Base-by-base conservation (phyloP, 306 rosid genomes). In the Sesbania bispinosa region DNA sequence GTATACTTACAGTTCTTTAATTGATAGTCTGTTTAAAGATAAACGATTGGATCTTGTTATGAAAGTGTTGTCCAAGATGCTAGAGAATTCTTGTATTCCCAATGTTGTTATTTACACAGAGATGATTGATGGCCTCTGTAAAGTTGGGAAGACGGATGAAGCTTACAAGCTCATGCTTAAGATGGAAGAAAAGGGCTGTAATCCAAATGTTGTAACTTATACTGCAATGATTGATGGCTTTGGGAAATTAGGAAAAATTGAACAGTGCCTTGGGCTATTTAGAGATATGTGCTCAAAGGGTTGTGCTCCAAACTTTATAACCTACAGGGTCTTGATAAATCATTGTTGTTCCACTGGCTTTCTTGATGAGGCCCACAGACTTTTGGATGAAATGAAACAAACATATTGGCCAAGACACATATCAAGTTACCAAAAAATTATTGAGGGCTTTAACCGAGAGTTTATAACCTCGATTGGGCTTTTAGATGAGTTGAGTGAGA, bases 151-250 rank as follows among this genome's bases (percentile, higher is more conserved):
- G 81, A 81, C 84, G 7, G 87, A 84, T 71, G 97, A 88, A 78
- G 96, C 97, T 54, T 85, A 88, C 85, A 85, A 85, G 82, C 88
- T 88, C 78, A 78, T 88, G 89, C 74, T 87, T 65, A 87, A 85
- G 90, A 92, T 92, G 96, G 93, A 85, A 86, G 97, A 92, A 78
- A 84, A 79, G 66, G 91, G 87, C 18, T 88, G 91, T 75, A 10
- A 62, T 75, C 97, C 97, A 71, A 92, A 88, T 76, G 97, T 92
- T 62, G 87, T 91, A 79, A 91, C 97, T 62, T 91, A 87, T 60
- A 91, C 96, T 46, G 93, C 97, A 61, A 88, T 92, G 96, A 85
- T 92, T 55, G 96, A 92, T 73, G 97, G 97, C 45, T 80, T 86
- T 66, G 96, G 97, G 75, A 88, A 87, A 79, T 76, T 62, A 36